Evolutionary conservation across 805 yeast genomes (phyloP).

Genomic region (Spathaspora passalidarum): DNA sequence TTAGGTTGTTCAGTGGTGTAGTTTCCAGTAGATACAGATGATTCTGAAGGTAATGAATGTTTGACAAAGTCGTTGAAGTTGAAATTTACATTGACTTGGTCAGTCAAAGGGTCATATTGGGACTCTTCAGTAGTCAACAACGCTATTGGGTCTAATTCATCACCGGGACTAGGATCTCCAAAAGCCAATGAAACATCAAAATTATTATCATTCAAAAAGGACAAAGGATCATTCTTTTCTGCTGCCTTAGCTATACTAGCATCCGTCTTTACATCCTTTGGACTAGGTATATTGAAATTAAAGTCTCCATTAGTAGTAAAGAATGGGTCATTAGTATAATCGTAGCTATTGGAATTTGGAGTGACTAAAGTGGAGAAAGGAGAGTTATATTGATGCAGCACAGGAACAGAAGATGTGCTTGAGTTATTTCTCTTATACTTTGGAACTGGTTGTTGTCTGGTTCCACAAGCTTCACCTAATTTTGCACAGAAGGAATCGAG

Average conservation of each 20-base stretch:
- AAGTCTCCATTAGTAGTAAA: slow-evolving; percentile 8
- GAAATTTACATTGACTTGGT: slow-evolving; percentile 19
- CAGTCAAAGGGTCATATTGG: slow-evolving; percentile 51
- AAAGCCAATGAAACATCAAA: slow-evolving; percentile 58
- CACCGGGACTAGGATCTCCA: slow-evolving; percentile 17
- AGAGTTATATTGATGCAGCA: slow-evolving; percentile 11
- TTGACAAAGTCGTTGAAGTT: slow-evolving; percentile 38
- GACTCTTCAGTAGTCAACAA: slow-evolving; percentile 55
- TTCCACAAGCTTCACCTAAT: slow-evolving; percentile 81
- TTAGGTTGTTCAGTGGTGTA: background rate
- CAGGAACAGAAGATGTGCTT: slow-evolving; percentile 5
- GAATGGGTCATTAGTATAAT: slow-evolving; percentile 16
- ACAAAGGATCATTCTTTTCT: slow-evolving; percentile 36
- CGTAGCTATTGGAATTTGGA: slow-evolving; percentile 12
- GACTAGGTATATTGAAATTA: slow-evolving; percentile 2
- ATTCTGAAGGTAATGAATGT: slow-evolving; percentile 25
- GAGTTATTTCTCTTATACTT: slow-evolving; percentile 20
- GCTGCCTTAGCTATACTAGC: slow-evolving; percentile 4
- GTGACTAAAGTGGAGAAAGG: slow-evolving; percentile 21
- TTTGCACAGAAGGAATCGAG: slow-evolving; percentile 73
- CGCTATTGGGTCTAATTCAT: slow-evolving; percentile 35
- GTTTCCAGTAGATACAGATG: background rate
- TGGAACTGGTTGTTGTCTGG: slow-evolving; percentile 66
- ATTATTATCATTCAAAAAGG: slow-evolving; percentile 45
- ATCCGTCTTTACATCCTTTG: slow-evolving; percentile 1